These are phyloP conservation scores for Gaeumannomyces tritici DNA, from an alignment of 2,329 filamentous ascomycete species.

Conservation along the genomic window DNA sequence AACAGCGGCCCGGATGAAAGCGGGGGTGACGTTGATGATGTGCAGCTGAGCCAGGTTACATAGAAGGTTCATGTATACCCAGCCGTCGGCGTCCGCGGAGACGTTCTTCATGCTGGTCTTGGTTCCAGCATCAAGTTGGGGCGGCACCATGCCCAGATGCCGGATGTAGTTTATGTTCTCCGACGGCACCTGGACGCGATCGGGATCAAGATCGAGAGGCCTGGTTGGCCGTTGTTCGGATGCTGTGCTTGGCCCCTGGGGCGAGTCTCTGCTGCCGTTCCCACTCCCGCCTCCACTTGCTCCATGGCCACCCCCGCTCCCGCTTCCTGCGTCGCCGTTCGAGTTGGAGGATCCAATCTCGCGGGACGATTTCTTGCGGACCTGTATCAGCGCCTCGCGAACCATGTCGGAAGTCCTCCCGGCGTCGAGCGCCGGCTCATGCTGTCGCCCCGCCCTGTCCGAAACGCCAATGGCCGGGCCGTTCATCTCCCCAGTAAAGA, in stretches of 20 bases:
- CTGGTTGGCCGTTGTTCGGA: constrained; percentile 68
- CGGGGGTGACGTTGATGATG: constrained; percentile 71
- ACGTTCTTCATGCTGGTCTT: constrained; percentile 32
- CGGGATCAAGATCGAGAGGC: constrained; percentile 66
- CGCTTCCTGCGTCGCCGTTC: constrained; percentile 29
- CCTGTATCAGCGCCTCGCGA: constrained; percentile 40
- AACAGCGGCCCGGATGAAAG: constrained; percentile 67
- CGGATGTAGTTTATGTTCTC: constrained; percentile 77
- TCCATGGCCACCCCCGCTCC: constrained; percentile 5
- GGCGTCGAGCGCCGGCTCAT: constrained; percentile 5
- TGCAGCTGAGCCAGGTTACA: constrained; percentile 78
- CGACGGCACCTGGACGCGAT: constrained; percentile 62
- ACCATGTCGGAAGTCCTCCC: constrained; percentile 19
- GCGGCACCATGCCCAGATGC: constrained; percentile 59
- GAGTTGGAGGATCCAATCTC: constrained; percentile 39
- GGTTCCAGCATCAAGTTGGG: constrained; percentile 37
- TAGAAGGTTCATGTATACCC: constrained; percentile 75
- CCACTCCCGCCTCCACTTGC: constrained; percentile 17
- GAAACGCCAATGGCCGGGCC: constrained; percentile 22
- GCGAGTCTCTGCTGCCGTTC: constrained; percentile 21
- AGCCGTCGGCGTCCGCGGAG: constrained; percentile 57
- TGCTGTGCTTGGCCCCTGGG: constrained; percentile 26
- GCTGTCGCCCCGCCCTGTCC: constrained; percentile 13
- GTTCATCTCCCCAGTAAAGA: constrained; percentile 65
- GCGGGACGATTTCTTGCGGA: constrained; percentile 30